Percentiles rank a stretch among this genome's conserved stretches.
phyloP scores from a whole-genome alignment of 2,329 filamentous ascomycete genomes.

The Penicillium hordei region DNA sequence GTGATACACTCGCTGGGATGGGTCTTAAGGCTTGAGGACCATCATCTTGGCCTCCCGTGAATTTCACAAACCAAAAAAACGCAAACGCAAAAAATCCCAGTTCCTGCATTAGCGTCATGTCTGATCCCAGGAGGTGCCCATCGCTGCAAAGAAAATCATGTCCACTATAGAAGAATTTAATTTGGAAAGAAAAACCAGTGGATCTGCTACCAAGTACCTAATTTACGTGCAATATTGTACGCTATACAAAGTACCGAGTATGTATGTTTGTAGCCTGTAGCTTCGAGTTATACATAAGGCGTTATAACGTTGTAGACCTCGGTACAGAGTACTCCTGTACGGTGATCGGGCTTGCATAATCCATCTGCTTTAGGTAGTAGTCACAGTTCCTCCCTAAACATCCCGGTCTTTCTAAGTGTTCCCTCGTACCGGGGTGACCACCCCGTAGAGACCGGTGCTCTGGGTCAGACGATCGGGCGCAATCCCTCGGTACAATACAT shows the following conservation, averaged over 20 bases:
- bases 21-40: neutral
- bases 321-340: neutral
- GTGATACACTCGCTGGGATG: neutral
- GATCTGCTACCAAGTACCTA: neutral
- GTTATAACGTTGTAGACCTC: neutral
- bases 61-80: neutral
- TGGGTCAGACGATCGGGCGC: conserved; percentile 13
- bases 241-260: neutral
- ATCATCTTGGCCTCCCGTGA: neutral
- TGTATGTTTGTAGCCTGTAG: neutral
- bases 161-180: conserved; percentile 5
- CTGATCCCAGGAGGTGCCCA: conserved; percentile 12
- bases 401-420: neutral
- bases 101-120: conserved; percentile 41
- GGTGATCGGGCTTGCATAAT: conserved; percentile 13
- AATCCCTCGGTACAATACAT: conserved; percentile 3
- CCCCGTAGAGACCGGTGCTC: neutral
- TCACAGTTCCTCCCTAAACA: neutral
- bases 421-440: neutral
- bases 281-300: neutral
- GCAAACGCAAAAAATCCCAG: conserved; percentile 21
- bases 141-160: conserved; percentile 11
- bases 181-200: neutral
- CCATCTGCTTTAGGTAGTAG: conserved; percentile 2
- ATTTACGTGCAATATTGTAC: neutral